Evolutionary conservation across 1,284 basidiomycete genomes (phyloP), one percentile per base, ranked within the genome.

Genomic region (Leccinum solheimii): DNA sequence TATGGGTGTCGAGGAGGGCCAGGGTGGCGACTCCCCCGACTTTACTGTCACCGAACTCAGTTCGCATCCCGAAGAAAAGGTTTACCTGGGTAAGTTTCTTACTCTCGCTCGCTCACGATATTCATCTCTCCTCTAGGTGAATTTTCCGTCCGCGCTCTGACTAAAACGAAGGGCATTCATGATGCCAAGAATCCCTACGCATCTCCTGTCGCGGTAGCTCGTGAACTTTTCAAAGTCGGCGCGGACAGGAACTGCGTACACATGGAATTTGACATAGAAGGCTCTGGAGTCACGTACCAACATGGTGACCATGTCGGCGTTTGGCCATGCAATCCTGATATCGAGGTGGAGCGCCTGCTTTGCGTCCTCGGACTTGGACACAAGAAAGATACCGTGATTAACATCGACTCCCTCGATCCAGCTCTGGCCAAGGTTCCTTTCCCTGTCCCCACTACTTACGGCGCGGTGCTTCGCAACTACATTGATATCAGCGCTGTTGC

Each of bases 381-480:
- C 57, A 91, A 91, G 78, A 87, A 87, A 72, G 85, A 95, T 71
- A 83, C 84, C 34, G 87, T 95, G 55, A 94, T 99, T 70, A 86
- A 90, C 67, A 94, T 98, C 66, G 95, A 96, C 74, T 97, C 95
- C 27, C 88, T 99, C 62, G 97, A 99, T 75, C 97, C 97, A 38
- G 94, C 95, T 26, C 85, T 99, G 21, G 97, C 97, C 63, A 99
- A 99, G 79, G 96, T 98, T 64, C 97, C 97, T 16, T 99, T 99
- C 90, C 97, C 97, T 23, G 90, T 93, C 27, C 97, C 97, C 2
- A 97, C 96, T 1, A 98, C 97, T 2, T 98, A 98, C 74, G 87
- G 85, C 68, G 92, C 95, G 59, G 92, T 98, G 66, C 89, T 98
- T 70, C 90, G 96, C 56, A 93, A 99, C 81, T 99, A 99, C 78